Conservation (phyloP, 768 basidiomycete genomes). For the Mycena leptocephala region DNA sequence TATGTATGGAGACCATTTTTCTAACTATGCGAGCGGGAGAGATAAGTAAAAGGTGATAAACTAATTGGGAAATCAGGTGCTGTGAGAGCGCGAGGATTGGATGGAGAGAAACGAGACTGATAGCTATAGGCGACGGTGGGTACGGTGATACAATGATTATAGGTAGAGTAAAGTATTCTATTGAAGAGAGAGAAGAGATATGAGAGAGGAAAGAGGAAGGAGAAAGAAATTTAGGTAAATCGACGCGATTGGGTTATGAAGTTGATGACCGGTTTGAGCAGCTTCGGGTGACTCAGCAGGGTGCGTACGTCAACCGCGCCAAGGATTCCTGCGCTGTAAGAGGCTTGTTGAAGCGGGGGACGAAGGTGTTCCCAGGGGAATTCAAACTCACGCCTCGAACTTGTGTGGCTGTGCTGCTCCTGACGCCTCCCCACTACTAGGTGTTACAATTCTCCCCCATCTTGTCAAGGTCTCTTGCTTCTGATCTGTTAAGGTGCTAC, state of each 20-base stretch:
- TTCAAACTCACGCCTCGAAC: background rate
- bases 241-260: background rate
- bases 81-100: too few relatives aligned
- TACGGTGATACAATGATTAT: too few relatives aligned
- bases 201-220: background rate
- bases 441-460: background rate
- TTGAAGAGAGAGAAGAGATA: too few relatives aligned
- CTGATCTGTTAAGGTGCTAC: background rate
- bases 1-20: too few relatives aligned
- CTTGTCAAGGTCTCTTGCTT: background rate
- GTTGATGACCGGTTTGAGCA: background rate
- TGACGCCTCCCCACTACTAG: background rate
- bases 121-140: too few relatives aligned
- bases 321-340: background rate
- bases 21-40: too few relatives aligned
- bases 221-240: background rate
- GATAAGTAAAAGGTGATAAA: too few relatives aligned
- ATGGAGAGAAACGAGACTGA: too few relatives aligned
- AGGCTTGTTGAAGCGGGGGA: background rate
- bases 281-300: background rate
- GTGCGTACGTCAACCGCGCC: background rate
- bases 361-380: conserved; percentile 14
- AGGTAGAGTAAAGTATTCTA: background rate
- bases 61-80: too few relatives aligned
- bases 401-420: background rate